Percentiles rank a stretch among this genome's conserved stretches.
Evolutionary conservation across 768 basidiomycete species (phyloP).

Genomic region (Mrakia blollopis): DNA sequence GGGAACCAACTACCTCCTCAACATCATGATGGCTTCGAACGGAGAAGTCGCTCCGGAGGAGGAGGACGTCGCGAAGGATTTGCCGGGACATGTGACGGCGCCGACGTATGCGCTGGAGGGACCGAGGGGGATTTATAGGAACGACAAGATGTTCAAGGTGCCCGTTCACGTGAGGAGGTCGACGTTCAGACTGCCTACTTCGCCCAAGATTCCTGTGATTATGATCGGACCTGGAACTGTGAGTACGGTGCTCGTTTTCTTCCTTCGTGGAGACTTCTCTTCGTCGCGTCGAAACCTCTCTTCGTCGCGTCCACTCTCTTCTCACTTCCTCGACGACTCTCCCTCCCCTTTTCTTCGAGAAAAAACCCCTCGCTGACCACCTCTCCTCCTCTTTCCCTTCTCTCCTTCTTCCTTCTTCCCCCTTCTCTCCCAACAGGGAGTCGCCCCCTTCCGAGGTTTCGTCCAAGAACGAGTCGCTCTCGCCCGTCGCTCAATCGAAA

Average conservation of each 20-base stretch:
- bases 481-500: constrained; percentile 87
- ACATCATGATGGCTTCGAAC: constrained; percentile 63
- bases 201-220: constrained; percentile 95
- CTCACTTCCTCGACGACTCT: constrained; percentile 22
- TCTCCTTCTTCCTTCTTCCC: background rate
- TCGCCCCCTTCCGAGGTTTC: constrained; percentile 98
- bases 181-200: constrained; percentile 94
- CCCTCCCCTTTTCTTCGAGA: constrained; percentile 7
- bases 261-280: background rate
- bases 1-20: constrained; percentile 90
- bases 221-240: constrained; percentile 99
- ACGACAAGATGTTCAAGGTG: constrained; percentile 63
- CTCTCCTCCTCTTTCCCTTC: background rate
- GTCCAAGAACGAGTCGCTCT: constrained; percentile 96
- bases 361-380: background rate
- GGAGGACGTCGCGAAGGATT: constrained; percentile 43
- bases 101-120: constrained; percentile 85
- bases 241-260: constrained; percentile 45
- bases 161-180: constrained; percentile 93
- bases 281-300: no score
- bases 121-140: constrained; percentile 77
- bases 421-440: constrained; percentile 58
- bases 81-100: constrained; percentile 46
- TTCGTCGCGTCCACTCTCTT: no score
- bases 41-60: constrained; percentile 52